phyloP scores from a whole-genome alignment of 208 protist species.

The Leishmania amazonensis region DNA sequence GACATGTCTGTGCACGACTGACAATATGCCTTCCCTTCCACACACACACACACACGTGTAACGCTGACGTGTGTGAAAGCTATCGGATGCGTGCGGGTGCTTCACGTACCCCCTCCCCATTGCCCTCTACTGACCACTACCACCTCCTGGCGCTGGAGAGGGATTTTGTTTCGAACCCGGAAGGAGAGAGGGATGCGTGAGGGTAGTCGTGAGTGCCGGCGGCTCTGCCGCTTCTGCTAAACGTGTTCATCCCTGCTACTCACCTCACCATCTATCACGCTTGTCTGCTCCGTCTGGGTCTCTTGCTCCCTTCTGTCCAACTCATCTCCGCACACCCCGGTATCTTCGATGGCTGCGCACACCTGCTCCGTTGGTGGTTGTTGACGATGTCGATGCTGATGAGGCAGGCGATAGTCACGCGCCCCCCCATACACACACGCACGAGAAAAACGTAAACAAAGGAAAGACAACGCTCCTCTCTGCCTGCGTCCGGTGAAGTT shows the following conservation, averaged over 20 bases:
- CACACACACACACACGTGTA: neutral
- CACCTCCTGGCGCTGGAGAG: neutral
- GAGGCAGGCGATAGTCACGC: neutral
- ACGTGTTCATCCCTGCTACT: neutral
- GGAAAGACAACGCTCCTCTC: neutral
- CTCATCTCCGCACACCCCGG: neutral
- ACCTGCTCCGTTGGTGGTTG: neutral
- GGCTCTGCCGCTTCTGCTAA: constrained; percentile 2
- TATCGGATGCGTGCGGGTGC: neutral
- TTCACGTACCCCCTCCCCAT: neutral
- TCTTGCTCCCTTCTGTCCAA: neutral
- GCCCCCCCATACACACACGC: neutral
- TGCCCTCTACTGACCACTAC: neutral
- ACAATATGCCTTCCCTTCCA: neutral
- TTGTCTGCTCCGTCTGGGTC: neutral
- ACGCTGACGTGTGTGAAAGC: neutral
- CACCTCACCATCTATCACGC: neutral
- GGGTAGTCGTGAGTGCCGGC: neutral
- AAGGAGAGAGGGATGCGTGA: neutral
- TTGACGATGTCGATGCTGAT: neutral
- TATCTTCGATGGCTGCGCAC: neutral
- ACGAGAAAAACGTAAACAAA: neutral
- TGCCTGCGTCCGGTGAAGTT: neutral
- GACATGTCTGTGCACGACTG: neutral
- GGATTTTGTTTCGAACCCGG: neutral